phyloP scores from a whole-genome alignment of 2,329 filamentous ascomycete species.

The Phaeoacremonium minimum region DNA sequence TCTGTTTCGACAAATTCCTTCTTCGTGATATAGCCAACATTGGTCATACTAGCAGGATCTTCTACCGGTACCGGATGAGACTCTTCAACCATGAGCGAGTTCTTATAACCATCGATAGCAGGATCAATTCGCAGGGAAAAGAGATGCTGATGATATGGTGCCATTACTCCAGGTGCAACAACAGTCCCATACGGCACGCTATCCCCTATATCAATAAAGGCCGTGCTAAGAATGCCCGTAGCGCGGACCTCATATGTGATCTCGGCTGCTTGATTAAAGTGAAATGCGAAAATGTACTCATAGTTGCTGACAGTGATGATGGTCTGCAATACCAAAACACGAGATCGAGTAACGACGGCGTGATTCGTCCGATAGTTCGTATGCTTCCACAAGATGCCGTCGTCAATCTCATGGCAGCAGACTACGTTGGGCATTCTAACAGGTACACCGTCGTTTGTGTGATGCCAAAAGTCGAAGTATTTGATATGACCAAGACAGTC shows the following conservation, averaged over 20 bases:
- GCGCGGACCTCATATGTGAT: conserved; percentile 14
- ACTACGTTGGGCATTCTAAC: conserved; percentile 41
- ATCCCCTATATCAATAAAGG: conserved; percentile 40
- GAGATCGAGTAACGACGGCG: conserved; percentile 43
- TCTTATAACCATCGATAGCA: conserved; percentile 48
- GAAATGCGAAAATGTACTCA: conserved; percentile 35
- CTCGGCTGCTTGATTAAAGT: conserved; percentile 44
- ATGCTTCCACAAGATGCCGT: conserved; percentile 55
- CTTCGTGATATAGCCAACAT: conserved; percentile 1
- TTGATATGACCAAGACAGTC: conserved; percentile 5
- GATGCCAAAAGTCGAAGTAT: conserved; percentile 58
- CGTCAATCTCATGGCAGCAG: conserved; percentile 53
- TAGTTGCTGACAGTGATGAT: conserved; percentile 57
- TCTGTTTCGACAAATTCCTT: conserved; percentile 1
- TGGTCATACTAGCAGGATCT: conserved; percentile 1
- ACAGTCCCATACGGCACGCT: conserved; percentile 21
- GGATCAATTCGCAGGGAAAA: conserved; percentile 51
- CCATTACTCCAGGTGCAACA: conserved; percentile 47
- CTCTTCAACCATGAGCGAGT: conserved; percentile 52
- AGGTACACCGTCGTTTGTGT: conserved; percentile 40
- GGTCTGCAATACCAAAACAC: conserved; percentile 48
- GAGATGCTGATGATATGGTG: conserved; percentile 55
- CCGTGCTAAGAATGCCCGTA: conserved; percentile 37
- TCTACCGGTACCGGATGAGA: conserved; percentile 4
- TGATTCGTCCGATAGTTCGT: conserved; percentile 47